These are phyloP conservation scores for Triadica sebifera DNA, from an alignment of 345 rosid genomes.

Conservation along the genomic window DNA sequence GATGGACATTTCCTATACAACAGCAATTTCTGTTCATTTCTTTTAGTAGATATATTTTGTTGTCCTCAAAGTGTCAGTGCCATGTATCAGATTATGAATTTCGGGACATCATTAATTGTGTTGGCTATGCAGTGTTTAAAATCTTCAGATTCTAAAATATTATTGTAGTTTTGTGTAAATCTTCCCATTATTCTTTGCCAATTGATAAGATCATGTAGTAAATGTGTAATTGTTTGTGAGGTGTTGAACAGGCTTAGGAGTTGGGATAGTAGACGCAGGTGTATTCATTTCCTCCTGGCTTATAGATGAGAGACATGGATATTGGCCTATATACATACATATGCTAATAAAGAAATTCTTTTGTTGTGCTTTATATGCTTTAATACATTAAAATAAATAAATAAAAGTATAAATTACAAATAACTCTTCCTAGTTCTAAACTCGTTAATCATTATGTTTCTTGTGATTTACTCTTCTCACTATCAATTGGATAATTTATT, in stretches of 20 bases:
- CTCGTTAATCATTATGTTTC: background rate
- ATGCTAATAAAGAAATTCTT: background rate
- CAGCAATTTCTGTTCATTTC: background rate
- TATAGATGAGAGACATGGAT: background rate
- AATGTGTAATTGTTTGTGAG: background rate
- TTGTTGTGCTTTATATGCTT: background rate
- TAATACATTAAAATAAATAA: background rate
- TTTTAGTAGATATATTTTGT: slow-evolving; percentile 1
- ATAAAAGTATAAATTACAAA: background rate
- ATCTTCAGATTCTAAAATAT: background rate
- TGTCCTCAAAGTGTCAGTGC: background rate
- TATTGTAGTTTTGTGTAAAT: background rate
- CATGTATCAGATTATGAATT: background rate
- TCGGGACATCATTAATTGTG: background rate
- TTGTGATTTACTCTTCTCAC: background rate
- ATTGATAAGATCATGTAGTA: background rate
- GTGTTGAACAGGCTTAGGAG: background rate
- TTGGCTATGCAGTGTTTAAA: background rate
- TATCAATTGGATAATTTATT: background rate
- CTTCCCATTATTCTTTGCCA: background rate
- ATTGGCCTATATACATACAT: background rate
- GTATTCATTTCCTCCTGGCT: background rate
- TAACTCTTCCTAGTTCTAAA: background rate
- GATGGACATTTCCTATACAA: background rate
- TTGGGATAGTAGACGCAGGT: background rate